These are phyloP conservation scores for Oenanthe sinensis DNA, from an alignment of 129 eudicot species.

Conservation along the genomic window DNA sequence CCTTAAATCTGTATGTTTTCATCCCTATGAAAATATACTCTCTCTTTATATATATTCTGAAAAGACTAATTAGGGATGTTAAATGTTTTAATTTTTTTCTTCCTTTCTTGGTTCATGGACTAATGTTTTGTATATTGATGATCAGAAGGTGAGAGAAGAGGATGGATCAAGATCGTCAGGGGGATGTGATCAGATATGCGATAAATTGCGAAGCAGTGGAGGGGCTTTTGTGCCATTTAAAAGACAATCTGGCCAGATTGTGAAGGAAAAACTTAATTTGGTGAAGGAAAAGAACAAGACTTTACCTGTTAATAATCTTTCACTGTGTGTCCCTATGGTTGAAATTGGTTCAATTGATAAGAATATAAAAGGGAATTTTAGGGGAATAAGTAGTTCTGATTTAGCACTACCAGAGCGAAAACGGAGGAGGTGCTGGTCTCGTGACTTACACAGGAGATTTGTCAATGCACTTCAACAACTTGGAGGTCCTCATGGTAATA, in stretches of 20 bases:
- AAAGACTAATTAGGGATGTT: not conserved
- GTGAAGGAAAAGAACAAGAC: constrained; percentile 6
- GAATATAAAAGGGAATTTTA: constrained; percentile 4
- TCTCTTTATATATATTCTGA: too few relatives aligned
- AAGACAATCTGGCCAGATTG: not conserved
- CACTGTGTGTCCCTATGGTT: constrained; percentile 5
- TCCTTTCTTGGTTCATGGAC: not conserved
- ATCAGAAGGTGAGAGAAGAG: constrained; percentile 2
- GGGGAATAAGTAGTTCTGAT: not conserved
- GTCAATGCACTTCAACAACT: constrained; percentile 40
- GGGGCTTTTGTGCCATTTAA: constrained; percentile 33
- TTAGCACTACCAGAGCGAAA: constrained; percentile 22
- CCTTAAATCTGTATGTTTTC: constrained; percentile 20
- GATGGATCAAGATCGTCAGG: not conserved
- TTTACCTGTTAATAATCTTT: constrained; percentile 11
- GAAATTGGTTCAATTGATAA: constrained; percentile 1
- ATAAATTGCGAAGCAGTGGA: constrained; percentile 10
- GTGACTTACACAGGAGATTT: constrained; percentile 37
- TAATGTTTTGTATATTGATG: not conserved
- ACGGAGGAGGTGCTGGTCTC: constrained; percentile 54
- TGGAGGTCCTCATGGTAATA: constrained; percentile 51
- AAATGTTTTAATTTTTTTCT: not conserved
- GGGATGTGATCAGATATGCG: not conserved
- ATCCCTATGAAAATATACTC: not conserved
- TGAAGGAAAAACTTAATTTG: not conserved